phyloP scores from a whole-genome alignment of 768 basidiomycete genomes.

The Tylopilus rubrobrunneus region DNA sequence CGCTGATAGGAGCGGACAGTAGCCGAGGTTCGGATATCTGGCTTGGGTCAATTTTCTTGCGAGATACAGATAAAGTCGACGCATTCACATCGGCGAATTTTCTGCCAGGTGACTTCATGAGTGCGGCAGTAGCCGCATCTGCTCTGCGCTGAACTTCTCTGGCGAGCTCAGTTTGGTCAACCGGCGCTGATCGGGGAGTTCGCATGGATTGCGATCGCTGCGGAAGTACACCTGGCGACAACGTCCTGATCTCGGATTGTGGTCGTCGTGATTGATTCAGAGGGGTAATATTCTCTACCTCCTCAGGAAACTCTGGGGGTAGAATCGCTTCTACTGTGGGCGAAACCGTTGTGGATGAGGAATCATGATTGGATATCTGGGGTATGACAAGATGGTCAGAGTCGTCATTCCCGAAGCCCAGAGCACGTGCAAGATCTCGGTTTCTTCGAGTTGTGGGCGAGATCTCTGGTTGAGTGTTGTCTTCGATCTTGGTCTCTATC shows the following conservation, averaged over 20 bases:
- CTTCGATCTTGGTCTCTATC: conserved; percentile 27
- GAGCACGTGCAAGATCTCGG: conserved; percentile 69
- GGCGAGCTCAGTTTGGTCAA: conserved; percentile 54
- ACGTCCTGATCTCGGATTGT: not conserved
- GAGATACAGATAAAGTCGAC: conserved; percentile 39
- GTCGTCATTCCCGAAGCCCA: conserved; percentile 57
- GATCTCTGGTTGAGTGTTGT: conserved; percentile 30
- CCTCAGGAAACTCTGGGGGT: conserved; percentile 19
- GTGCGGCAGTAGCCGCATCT: conserved; percentile 60
- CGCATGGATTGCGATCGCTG: conserved; percentile 35
- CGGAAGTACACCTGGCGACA: conserved; percentile 19
- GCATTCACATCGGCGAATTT: conserved; percentile 40
- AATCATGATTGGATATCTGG: too few species aligned
- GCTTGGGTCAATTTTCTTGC: conserved; percentile 56
- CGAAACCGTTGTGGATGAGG: conserved; percentile 29
- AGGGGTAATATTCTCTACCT: conserved; percentile 9
- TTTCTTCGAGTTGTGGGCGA: conserved; percentile 60
- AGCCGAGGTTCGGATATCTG: conserved; percentile 66
- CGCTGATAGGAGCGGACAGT: conserved; percentile 63
- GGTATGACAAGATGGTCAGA: too few species aligned
- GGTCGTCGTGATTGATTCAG: conserved; percentile 5
- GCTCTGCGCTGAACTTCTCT: conserved; percentile 65
- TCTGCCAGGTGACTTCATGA: conserved; percentile 47
- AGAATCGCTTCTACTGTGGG: conserved; percentile 34
- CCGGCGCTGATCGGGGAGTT: conserved; percentile 36